These are phyloP conservation scores for Piper betle DNA, from an alignment of 164 flowering plant species.

Conservation along the genomic window DNA sequence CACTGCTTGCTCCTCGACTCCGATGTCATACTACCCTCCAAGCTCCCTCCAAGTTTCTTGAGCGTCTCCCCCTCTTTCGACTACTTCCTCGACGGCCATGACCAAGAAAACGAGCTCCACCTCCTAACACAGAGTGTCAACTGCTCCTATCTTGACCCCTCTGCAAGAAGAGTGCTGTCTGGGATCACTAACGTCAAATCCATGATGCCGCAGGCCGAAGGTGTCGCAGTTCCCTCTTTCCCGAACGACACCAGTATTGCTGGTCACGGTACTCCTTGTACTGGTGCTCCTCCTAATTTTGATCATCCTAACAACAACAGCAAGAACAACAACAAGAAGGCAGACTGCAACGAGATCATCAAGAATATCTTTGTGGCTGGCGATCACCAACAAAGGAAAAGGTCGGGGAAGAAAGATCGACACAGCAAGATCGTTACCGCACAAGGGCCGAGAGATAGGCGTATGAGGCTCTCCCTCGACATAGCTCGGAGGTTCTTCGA, in stretches of 20 bases:
- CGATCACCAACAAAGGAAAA: constrained; percentile 4
- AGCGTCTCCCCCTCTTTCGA: neutral
- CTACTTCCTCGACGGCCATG: neutral
- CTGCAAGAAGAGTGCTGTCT: neutral
- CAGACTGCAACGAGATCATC: neutral
- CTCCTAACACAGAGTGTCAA: neutral
- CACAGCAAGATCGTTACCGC: constrained; percentile 77
- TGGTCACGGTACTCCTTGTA: neutral
- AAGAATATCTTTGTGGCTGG: neutral
- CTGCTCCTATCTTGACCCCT: neutral
- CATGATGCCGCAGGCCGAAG: neutral
- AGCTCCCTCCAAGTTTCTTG: constrained; percentile 12
- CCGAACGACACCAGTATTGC: neutral
- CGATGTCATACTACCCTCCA: constrained; percentile 8
- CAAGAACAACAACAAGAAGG: neutral
- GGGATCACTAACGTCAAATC: neutral
- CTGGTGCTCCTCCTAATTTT: constrained; percentile 1
- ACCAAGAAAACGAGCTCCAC: constrained; percentile 3
- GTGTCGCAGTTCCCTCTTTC: neutral
- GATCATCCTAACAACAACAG: neutral
- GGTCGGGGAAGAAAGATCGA: constrained; percentile 35
- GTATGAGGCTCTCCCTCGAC: constrained; percentile 71
- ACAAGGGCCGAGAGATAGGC: constrained; percentile 52
- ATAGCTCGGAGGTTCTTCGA: constrained; percentile 50
- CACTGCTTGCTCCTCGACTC: constrained; percentile 6